A percentile compares a stretch with the other conserved stretches of the same genome.
Evolutionary conservation across 805 yeast genomes (phyloP).

Genomic region (Limtongia smithiae): DNA sequence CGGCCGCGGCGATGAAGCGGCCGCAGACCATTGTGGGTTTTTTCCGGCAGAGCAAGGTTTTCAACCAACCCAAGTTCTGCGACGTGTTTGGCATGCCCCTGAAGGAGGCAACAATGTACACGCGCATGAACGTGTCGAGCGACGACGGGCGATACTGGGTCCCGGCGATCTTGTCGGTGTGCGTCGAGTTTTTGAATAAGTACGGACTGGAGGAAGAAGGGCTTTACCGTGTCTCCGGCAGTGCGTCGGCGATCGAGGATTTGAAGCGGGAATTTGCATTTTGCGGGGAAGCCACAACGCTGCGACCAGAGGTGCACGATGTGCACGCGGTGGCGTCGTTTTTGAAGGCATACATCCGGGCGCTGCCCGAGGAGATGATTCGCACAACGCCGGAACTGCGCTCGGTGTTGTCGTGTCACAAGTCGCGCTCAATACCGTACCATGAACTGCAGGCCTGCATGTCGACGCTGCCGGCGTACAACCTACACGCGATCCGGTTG

Average conservation of each 20-base stretch:
- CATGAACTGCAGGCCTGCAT: constrained; percentile 24
- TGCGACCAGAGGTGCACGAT: constrained; percentile 31
- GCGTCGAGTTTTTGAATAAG: constrained; percentile 29
- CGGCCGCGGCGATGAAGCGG: constrained; percentile 2
- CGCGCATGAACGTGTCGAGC: constrained; percentile 14
- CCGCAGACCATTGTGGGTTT: constrained; percentile 26
- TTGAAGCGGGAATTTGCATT: constrained; percentile 29
- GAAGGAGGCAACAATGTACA: constrained; percentile 26
- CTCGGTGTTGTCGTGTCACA: not conserved
- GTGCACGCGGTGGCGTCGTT: constrained; percentile 36
- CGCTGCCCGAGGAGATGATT: constrained; percentile 33
- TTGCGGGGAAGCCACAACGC: constrained; percentile 16
- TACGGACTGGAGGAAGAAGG: constrained; percentile 36
- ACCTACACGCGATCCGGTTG: constrained; percentile 32
- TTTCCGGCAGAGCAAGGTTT: constrained; percentile 20
- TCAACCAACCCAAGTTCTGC: constrained; percentile 4
- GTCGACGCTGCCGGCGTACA: constrained; percentile 21
- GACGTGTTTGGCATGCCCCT: constrained; percentile 29
- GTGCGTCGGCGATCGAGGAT: constrained; percentile 29
- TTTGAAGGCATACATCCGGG: constrained; percentile 34
- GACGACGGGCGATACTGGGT: constrained; percentile 27
- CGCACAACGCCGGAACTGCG: constrained; percentile 10
- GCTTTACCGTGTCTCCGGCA: constrained; percentile 35
- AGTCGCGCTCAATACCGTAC: constrained; percentile 16
- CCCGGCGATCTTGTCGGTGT: constrained; percentile 25